A percentile compares a stretch with the other conserved stretches of the same genome.
Evolutionary conservation across 345 rosid species (phyloP).

Genomic region (Chamaenerion angustifolium): DNA sequence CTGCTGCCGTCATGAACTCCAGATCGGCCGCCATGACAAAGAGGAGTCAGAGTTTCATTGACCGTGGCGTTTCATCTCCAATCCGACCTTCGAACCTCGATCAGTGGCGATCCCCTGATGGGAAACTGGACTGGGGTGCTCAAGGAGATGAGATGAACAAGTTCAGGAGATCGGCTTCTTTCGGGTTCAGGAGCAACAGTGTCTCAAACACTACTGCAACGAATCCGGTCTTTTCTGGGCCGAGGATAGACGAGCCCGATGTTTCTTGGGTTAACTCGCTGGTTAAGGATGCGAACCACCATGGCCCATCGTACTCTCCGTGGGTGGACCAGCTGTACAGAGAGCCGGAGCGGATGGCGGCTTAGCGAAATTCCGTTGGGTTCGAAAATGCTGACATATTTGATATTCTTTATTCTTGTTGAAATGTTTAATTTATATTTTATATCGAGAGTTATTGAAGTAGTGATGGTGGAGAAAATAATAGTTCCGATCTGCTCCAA

Average conservation of each 20-base stretch:
- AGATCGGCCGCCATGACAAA: constrained; percentile 78
- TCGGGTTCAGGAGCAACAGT: constrained; percentile 45
- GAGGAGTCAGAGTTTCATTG: constrained; percentile 86
- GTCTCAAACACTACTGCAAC: constrained; percentile 9
- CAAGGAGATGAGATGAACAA: constrained; percentile 78
- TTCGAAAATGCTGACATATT: constrained; percentile 13
- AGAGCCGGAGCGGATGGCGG: constrained; percentile 92
- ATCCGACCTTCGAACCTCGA: constrained; percentile 46
- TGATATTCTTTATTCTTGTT: constrained; percentile 14
- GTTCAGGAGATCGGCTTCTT: constrained; percentile 72
- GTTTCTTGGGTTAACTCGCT: constrained; percentile 84
- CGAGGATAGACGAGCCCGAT: constrained; percentile 56
- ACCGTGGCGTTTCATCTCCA: constrained; percentile 34
- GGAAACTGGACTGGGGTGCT: constrained; percentile 82
- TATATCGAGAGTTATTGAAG: no score
- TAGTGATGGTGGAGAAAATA: no score
- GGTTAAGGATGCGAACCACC: constrained; percentile 49
- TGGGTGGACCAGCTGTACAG: constrained; percentile 88
- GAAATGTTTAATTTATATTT: constrained; percentile 5
- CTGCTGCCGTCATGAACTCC: constrained; percentile 80
- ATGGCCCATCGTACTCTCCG: constrained; percentile 27
- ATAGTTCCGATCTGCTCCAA: no score
- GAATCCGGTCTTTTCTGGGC: constrained; percentile 11
- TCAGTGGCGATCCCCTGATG: constrained; percentile 68
- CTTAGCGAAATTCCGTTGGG: constrained; percentile 23